phyloP scores from a whole-genome alignment of 345 rosid species.

The Rhodamnia argentea region DNA sequence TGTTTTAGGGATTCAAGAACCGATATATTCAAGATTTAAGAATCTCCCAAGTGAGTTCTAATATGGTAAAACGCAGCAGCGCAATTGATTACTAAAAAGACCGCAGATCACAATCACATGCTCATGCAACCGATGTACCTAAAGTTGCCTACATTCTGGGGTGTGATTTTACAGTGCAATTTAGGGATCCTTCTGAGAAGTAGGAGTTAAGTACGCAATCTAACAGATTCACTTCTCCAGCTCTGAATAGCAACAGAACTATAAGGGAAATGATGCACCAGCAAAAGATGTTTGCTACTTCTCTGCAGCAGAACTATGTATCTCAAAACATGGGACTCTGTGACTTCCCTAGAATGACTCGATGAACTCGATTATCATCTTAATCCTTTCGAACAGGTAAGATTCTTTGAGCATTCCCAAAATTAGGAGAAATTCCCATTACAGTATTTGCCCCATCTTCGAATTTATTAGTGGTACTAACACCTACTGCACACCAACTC shows the following conservation, averaged over 20 bases:
- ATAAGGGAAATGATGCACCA: neutral
- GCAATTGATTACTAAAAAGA: neutral
- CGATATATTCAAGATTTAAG: neutral
- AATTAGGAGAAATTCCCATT: neutral
- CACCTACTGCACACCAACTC: neutral
- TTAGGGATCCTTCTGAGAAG: neutral
- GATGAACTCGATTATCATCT: neutral
- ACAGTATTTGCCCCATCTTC: neutral
- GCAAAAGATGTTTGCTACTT: neutral
- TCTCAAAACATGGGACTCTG: neutral
- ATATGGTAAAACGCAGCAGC: neutral
- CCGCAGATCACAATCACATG: neutral
- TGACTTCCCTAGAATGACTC: neutral
- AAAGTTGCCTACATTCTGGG: neutral
- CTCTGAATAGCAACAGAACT: neutral
- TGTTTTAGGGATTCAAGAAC: neutral
- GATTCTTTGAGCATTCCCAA: neutral
- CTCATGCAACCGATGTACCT: neutral
- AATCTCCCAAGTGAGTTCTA: neutral
- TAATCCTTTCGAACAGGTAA: neutral
- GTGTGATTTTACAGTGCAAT: neutral
- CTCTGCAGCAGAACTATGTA: neutral
- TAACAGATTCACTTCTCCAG: neutral
- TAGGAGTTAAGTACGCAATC: neutral
- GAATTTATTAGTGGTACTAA: neutral